Evolutionary conservation across 2,329 filamentous ascomycete species (phyloP), one percentile per base, ranked within the genome.

Genomic region (Aspergillus sergii): DNA sequence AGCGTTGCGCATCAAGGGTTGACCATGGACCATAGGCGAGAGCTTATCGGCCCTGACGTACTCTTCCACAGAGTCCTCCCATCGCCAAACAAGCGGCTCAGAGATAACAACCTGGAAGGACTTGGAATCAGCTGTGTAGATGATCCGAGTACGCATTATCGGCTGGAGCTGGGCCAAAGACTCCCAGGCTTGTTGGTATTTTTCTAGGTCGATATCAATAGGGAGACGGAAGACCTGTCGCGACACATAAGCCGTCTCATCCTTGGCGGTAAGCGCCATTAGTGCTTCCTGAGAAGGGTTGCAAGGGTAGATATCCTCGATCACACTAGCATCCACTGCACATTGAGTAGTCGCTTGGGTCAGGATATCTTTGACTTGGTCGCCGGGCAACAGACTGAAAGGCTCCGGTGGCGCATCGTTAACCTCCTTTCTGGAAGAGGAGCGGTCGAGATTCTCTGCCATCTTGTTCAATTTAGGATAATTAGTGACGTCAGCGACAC

Each of bases 1-100:
- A 9, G 56, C 60, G 23, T 55, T 58, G 7, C 60, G 55, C 55
- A 46, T 58, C n/a, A 62, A 26, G n/a, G 46, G 32, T 32, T 50
- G 46, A 3, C 46, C 46, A 30, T 50, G 46, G 46, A 50, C 26
- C 46, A 50, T 50, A 19, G 46, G 46, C 26, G 46, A 50, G 46
- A 50, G 46, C 46, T n/a, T 50, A n/a, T 50, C 46, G 23, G 23
- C 23, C 23, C 26, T 50, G 6, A 50, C 12, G 46, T 50, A 50
- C 7, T 19, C 46, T 28, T 50, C 46, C 26, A 50, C 46, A 4
- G 46, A 28, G 6, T 30, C 14, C 26, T 30, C 46, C 14, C 14
- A 50, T 16, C 26, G 46, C 46, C 46, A 50, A 16, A 30, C 26
- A 12, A 50, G 26, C 9, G 23, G 23, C 23, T 50, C 46, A 9